These are phyloP conservation scores for Trametopsis cervina DNA, from an alignment of 768 basidiomycete species.

Conservation along the genomic window DNA sequence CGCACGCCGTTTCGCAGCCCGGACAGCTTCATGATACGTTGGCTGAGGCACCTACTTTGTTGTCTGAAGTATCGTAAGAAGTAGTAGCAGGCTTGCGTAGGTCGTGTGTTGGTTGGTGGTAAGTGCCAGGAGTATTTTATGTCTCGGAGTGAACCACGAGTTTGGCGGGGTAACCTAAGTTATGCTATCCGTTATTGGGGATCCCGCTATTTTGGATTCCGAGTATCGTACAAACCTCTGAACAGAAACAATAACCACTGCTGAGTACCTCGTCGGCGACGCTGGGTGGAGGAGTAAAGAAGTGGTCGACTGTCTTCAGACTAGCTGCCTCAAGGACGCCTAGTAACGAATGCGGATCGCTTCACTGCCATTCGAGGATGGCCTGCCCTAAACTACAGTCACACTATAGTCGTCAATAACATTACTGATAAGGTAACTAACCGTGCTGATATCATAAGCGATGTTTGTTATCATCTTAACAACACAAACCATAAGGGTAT, in stretches of 20 bases:
- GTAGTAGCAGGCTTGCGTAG: slow-evolving; percentile 7
- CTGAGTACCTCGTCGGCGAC: slow-evolving; percentile 13
- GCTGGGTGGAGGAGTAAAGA: slow-evolving; percentile 15
- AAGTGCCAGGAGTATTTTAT: slow-evolving; percentile 12
- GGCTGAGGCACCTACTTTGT: slow-evolving; percentile 7
- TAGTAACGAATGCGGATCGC: slow-evolving; percentile 16
- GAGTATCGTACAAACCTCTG: slow-evolving; percentile 12
- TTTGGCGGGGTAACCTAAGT: slow-evolving; percentile 5
- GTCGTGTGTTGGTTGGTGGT: slow-evolving; percentile 10
- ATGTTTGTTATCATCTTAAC: neutral
- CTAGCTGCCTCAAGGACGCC: slow-evolving; percentile 22
- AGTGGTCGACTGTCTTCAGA: slow-evolving; percentile 14
- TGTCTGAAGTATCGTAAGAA: slow-evolving; percentile 5
- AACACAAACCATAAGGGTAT: neutral
- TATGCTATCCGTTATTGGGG: neutral
- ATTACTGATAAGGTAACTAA: neutral
- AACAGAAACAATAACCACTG: slow-evolving; percentile 4
- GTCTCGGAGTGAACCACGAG: slow-evolving; percentile 7
- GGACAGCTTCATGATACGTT: slow-evolving; percentile 7
- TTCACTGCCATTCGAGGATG: slow-evolving; percentile 20
- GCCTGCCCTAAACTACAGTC: slow-evolving; percentile 11
- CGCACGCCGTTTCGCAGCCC: slow-evolving; percentile 2
- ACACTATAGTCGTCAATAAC: neutral
- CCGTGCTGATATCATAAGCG: neutral
- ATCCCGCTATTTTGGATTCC: neutral